Evolutionary conservation across 1,284 basidiomycete genomes (phyloP).

Genomic region (Rhodotorula sp.): DNA sequence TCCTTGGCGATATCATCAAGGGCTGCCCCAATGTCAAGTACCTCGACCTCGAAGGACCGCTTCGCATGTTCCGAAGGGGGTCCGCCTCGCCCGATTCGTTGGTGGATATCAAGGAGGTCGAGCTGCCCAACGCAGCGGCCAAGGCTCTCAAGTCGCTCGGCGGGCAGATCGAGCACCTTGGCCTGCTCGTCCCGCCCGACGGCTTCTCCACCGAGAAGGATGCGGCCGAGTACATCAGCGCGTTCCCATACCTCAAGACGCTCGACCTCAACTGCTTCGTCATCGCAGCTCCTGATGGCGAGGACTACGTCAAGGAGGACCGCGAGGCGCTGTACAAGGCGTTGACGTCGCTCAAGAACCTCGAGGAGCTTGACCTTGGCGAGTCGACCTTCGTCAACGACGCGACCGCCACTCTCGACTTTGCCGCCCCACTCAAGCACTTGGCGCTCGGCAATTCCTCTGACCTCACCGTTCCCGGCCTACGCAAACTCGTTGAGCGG

Average conservation of each 20-base stretch:
- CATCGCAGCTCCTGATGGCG: fast-evolving
- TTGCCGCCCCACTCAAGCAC: slow-evolving; percentile 1
- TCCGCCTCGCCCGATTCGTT: too few relatives aligned
- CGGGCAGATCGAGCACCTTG: neutral
- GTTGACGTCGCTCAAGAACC: neutral
- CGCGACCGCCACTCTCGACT: neutral
- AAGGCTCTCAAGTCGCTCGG: neutral
- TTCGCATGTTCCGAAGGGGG: neutral
- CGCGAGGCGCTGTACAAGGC: neutral
- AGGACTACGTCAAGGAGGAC: neutral
- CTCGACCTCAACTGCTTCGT: slow-evolving; percentile 3
- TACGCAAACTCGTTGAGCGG: neutral
- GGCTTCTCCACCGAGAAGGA: neutral
- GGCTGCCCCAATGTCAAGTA: neutral
- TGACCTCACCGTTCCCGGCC: neutral
- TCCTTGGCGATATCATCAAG: neutral
- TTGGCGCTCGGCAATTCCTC: neutral
- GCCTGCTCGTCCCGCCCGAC: slow-evolving; percentile 2
- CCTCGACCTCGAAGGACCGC: slow-evolving; percentile 1
- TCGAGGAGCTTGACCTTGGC: slow-evolving; percentile 1
- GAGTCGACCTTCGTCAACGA: neutral
- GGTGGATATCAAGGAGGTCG: neutral
- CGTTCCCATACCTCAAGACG: neutral
- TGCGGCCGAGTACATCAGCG: neutral
- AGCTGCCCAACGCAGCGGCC: neutral